Conservation (phyloP, 352 stramenopile species). For the Globisporangium parvum region DNA sequence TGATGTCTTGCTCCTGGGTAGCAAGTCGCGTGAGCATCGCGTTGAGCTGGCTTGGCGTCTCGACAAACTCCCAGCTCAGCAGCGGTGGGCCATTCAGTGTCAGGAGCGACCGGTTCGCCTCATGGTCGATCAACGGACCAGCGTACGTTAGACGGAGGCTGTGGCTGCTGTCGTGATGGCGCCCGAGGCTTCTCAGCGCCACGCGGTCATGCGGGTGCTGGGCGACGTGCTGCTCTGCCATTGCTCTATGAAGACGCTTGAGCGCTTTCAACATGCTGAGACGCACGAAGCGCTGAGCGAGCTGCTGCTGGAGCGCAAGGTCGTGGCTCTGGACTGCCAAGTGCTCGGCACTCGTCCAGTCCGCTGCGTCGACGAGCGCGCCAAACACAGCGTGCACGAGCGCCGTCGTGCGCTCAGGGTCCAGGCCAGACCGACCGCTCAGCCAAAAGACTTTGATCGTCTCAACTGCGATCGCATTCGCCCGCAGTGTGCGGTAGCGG, state of each 20-base stretch:
- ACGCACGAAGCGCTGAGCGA: conserved; percentile 25
- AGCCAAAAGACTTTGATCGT: conserved; percentile 32
- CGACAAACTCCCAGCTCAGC: conserved; percentile 30
- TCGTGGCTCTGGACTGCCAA: conserved; percentile 22
- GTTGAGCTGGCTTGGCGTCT: conserved; percentile 18
- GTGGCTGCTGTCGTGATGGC: too few relatives aligned
- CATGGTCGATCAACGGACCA: conserved; percentile 19
- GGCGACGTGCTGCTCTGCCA: conserved; percentile 13
- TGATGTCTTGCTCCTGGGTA: conserved; percentile 1
- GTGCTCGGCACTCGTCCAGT: conserved; percentile 46
- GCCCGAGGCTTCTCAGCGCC: too few relatives aligned
- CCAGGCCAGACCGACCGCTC: background rate
- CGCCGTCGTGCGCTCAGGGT: background rate
- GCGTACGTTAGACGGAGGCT: background rate
- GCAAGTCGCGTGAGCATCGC: conserved; percentile 20
- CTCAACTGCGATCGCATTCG: conserved; percentile 50
- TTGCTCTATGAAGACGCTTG: conserved; percentile 29
- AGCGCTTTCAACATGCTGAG: conserved; percentile 47
- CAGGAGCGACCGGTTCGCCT: conserved; percentile 16
- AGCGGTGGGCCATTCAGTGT: background rate
- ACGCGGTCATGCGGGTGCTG: background rate
- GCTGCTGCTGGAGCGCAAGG: conserved; percentile 19
- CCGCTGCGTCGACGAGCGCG: conserved; percentile 25
- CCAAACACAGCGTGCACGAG: conserved; percentile 18
- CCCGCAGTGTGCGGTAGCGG: conserved; percentile 18